Evolutionary conservation across 2,329 filamentous ascomycete species (phyloP).

Genomic region (Ophiognomonia clavigignenti-juglandacearum): DNA sequence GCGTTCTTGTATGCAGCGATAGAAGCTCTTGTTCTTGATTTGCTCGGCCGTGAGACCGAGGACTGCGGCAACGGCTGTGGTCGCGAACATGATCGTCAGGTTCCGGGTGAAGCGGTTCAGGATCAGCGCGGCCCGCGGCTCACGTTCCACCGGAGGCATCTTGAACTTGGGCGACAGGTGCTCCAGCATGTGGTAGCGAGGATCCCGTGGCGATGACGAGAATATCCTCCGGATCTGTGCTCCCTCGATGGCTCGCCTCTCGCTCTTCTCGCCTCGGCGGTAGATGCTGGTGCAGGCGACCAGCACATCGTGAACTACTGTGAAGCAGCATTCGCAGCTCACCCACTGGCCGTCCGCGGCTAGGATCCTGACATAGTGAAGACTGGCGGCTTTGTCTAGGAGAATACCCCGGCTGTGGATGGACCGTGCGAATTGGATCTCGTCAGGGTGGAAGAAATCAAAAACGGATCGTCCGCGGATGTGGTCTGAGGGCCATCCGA

Average conservation of each 20-base stretch:
- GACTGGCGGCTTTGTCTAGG: constrained; percentile 78
- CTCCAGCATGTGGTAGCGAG: constrained; percentile 84
- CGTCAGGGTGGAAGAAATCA: constrained; percentile 81
- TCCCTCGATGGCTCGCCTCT: constrained; percentile 71
- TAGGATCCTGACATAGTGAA: constrained; percentile 72
- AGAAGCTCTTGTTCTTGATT: constrained; percentile 75
- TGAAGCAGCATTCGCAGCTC: constrained; percentile 84
- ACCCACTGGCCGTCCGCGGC: constrained; percentile 68
- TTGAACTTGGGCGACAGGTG: constrained; percentile 79
- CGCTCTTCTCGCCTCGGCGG: constrained; percentile 60
- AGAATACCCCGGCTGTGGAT: constrained; percentile 69
- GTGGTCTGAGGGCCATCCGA: constrained; percentile 73
- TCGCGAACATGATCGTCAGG: constrained; percentile 81
- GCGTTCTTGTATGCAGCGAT: constrained; percentile 76
- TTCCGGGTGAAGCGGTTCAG: constrained; percentile 82
- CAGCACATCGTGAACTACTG: constrained; percentile 81
- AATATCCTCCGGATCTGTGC: constrained; percentile 76
- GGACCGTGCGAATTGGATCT: constrained; percentile 68
- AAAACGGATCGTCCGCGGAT: constrained; percentile 73
- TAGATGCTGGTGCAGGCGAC: constrained; percentile 83
- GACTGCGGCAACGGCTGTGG: constrained; percentile 68
- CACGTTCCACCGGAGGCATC: constrained; percentile 59
- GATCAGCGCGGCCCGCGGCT: constrained; percentile 79
- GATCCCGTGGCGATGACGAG: constrained; percentile 74
- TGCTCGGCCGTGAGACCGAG: constrained; percentile 66